Conservation (phyloP, 1,284 basidiomycete species). For the Puccinia polysora region DNA sequence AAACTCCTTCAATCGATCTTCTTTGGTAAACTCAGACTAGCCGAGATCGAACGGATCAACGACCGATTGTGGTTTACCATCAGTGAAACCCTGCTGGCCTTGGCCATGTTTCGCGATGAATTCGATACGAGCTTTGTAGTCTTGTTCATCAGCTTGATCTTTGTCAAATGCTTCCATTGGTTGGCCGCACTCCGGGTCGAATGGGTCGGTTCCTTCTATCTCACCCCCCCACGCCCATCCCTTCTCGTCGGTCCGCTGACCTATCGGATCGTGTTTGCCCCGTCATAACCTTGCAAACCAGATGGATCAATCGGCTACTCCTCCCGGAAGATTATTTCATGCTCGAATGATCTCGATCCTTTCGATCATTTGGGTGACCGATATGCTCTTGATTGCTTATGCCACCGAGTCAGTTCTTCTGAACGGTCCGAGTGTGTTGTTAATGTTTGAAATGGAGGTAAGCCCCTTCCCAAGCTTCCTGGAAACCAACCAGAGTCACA, state of each 20-base stretch:
- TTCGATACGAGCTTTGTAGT: constrained; percentile 75
- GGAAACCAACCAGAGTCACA: no score
- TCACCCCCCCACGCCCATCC: no score
- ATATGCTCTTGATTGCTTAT: constrained; percentile 68
- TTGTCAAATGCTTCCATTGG: constrained; percentile 98
- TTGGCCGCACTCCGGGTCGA: constrained; percentile 88
- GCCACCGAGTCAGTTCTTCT: constrained; percentile 72
- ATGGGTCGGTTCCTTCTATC: constrained; percentile 64
- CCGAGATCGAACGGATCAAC: constrained; percentile 93
- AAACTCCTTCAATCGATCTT: constrained; percentile 78
- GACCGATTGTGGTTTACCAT: constrained; percentile 96
- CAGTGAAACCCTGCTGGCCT: constrained; percentile 88
- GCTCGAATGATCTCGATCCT: constrained; percentile 72
- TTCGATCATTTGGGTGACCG: constrained; percentile 64
- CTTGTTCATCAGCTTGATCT: constrained; percentile 86
- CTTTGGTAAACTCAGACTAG: constrained; percentile 80
- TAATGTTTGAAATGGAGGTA: constrained; percentile 91
- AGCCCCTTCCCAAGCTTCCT: constrained; percentile 48
- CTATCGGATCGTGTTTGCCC: neutral
- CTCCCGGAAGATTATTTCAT: constrained; percentile 76
- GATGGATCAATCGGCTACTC: constrained; percentile 94
- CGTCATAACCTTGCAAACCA: no score
- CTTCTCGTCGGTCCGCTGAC: neutral
- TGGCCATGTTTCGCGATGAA: constrained; percentile 80
- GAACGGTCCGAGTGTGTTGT: constrained; percentile 78